phyloP scores from a whole-genome alignment of 2,329 filamentous ascomycete genomes.

The Claviceps sp. region DNA sequence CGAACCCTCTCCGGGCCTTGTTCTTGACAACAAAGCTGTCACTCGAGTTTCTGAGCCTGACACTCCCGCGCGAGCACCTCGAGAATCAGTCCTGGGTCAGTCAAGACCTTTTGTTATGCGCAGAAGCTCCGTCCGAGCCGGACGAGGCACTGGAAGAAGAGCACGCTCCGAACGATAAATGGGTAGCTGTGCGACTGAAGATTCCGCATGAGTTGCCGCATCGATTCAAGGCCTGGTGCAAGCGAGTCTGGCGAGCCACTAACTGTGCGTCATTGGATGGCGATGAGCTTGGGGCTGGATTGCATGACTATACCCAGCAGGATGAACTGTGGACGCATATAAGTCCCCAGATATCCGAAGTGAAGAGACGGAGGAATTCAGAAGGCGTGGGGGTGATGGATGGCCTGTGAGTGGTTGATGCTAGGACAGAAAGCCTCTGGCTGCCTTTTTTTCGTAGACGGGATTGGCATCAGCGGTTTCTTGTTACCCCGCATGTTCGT shows the following conservation, averaged over 20 bases:
- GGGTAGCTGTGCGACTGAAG: constrained; percentile 41
- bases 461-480: too few species aligned
- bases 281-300: constrained; percentile 5
- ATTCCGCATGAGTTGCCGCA: constrained; percentile 44
- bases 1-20: constrained; percentile 48
- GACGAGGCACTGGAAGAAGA: constrained; percentile 34
- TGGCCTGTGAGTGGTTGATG: background rate
- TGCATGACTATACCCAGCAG: constrained; percentile 10
- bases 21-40: constrained; percentile 49
- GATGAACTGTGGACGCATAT: constrained; percentile 14
- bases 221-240: constrained; percentile 31
- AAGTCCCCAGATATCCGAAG: constrained; percentile 7
- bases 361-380: background rate
- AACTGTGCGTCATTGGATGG: constrained; percentile 1
- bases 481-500: too few species aligned
- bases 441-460: background rate
- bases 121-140: constrained; percentile 22
- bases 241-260: constrained; percentile 19
- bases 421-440: background rate
- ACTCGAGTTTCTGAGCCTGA: constrained; percentile 46
- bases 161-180: constrained; percentile 43
- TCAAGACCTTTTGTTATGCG: constrained; percentile 35
- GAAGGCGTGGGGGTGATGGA: background rate
- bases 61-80: constrained; percentile 33
- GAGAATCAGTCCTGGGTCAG: constrained; percentile 38